phyloP scores from a whole-genome alignment of 176 grass and related monocot species.

The Poa pratensis region DNA sequence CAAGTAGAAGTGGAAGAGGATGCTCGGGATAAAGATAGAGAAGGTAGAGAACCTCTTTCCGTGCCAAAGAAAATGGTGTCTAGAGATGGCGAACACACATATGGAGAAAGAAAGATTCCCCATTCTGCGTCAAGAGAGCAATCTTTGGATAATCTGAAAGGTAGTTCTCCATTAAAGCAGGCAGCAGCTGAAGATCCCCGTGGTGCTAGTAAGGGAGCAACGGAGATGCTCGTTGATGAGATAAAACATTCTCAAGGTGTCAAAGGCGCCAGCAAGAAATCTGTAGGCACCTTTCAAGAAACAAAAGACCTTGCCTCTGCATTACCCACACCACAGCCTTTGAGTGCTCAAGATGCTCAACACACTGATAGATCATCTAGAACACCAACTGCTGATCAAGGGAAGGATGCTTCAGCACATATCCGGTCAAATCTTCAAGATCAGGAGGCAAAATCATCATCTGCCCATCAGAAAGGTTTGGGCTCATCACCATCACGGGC shows the following conservation, averaged over 20 bases:
- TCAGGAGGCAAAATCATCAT: not conserved
- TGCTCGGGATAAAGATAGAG: slow-evolving; percentile 14
- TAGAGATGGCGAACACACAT: slow-evolving; percentile 9
- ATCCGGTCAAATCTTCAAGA: slow-evolving; percentile 24
- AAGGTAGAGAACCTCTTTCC: slow-evolving; percentile 29
- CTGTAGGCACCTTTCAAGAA: slow-evolving; percentile 33
- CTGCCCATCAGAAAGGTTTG: slow-evolving; percentile 12
- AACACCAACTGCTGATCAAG: slow-evolving; percentile 30
- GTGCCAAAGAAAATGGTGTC: slow-evolving; percentile 28
- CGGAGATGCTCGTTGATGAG: slow-evolving; percentile 7
- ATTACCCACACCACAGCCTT: slow-evolving; percentile 11
- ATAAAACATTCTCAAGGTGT: slow-evolving; percentile 1
- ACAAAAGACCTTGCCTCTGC: slow-evolving; percentile 18
- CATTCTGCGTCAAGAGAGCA: slow-evolving; percentile 16
- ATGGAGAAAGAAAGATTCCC: slow-evolving; percentile 32
- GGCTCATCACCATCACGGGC: not conserved
- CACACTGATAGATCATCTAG: slow-evolving; percentile 3
- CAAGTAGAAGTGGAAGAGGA: slow-evolving; percentile 40
- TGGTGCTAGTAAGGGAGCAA: slow-evolving; percentile 22
- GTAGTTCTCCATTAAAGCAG: slow-evolving; percentile 29
- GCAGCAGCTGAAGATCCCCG: slow-evolving; percentile 33
- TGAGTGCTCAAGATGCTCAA: slow-evolving; percentile 35
- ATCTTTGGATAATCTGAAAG: slow-evolving; percentile 24
- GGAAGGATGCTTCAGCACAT: slow-evolving; percentile 24
- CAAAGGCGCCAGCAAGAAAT: slow-evolving; percentile 25